Conservation (phyloP, 2,329 filamentous ascomycete species). For the Aureobasidium sp. region DNA sequence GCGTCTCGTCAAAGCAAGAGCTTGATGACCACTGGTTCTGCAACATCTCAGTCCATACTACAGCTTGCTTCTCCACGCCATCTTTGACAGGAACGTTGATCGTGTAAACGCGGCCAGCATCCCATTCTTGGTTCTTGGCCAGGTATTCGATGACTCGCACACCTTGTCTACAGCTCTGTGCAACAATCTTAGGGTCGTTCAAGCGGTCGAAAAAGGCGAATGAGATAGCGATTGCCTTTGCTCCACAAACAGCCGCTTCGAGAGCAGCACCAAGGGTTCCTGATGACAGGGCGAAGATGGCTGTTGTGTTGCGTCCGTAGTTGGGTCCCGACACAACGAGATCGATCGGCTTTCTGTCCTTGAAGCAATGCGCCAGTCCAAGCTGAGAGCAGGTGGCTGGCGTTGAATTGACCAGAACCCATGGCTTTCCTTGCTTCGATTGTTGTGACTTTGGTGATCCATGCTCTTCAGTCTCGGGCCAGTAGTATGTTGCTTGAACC, state of each 20-base stretch:
- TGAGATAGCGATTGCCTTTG: constrained; percentile 67
- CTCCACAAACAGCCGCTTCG: constrained; percentile 42
- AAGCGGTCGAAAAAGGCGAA: constrained; percentile 85
- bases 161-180: constrained; percentile 65
- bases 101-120: constrained; percentile 66
- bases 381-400: constrained; percentile 46
- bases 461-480: constrained; percentile 31
- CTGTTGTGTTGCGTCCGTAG: constrained; percentile 39
- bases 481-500: constrained; percentile 38
- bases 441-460: neutral
- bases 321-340: constrained; percentile 45
- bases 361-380: constrained; percentile 42
- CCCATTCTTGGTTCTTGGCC: constrained; percentile 62
- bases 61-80: constrained; percentile 52
- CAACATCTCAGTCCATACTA: constrained; percentile 77
- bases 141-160: constrained; percentile 75
- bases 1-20: constrained; percentile 77
- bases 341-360: constrained; percentile 37
- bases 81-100: constrained; percentile 81
- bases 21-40: constrained; percentile 86
- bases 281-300: constrained; percentile 42
- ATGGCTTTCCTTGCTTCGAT: constrained; percentile 35
- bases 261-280: constrained; percentile 46
- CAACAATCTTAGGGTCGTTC: constrained; percentile 76
- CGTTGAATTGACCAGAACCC: constrained; percentile 45